A percentile compares a stretch with the other conserved stretches of the same genome.
phyloP scores from a whole-genome alignment of 495 filamentous ascomycete genomes.

The Annulohypoxylon nitens region DNA sequence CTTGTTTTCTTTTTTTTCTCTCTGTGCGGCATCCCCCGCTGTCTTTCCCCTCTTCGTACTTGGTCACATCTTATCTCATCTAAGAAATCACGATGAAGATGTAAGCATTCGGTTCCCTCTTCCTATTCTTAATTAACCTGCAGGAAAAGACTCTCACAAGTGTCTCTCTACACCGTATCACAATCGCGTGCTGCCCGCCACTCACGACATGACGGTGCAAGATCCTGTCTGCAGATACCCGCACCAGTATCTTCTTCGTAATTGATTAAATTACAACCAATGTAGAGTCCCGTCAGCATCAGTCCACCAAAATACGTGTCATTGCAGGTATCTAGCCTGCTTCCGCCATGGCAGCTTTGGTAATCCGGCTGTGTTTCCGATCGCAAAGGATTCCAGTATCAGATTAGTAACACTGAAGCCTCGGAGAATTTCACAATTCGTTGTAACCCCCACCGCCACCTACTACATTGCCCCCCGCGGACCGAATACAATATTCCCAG shows the following conservation, averaged over 20 bases:
- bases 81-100: neutral
- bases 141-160: constrained; percentile 4
- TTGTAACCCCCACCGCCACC: constrained; percentile 18
- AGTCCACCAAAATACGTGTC: constrained; percentile 19
- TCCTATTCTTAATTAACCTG: constrained; percentile 14
- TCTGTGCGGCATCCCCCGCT: constrained; percentile 7
- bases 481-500: constrained; percentile 1
- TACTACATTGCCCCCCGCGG: neutral
- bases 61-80: constrained; percentile 6
- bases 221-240: constrained; percentile 25
- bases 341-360: constrained; percentile 14
- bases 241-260: neutral
- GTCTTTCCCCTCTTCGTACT: constrained; percentile 12
- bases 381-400: constrained; percentile 30
- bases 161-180: constrained; percentile 1
- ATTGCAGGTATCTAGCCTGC: constrained; percentile 1
- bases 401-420: constrained; percentile 10
- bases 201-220: constrained; percentile 10
- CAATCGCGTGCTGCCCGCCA: neutral
- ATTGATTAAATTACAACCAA: neutral
- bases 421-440: constrained; percentile 37
- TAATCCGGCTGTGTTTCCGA: constrained; percentile 31
- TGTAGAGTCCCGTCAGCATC: constrained; percentile 24
- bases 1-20: neutral
- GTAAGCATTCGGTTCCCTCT: neutral